A percentile compares a stretch with the other conserved stretches of the same genome.
These are phyloP conservation scores for Achaetomium macrosporum DNA, from an alignment of 2,329 filamentous ascomycete species.

Conservation along the genomic window DNA sequence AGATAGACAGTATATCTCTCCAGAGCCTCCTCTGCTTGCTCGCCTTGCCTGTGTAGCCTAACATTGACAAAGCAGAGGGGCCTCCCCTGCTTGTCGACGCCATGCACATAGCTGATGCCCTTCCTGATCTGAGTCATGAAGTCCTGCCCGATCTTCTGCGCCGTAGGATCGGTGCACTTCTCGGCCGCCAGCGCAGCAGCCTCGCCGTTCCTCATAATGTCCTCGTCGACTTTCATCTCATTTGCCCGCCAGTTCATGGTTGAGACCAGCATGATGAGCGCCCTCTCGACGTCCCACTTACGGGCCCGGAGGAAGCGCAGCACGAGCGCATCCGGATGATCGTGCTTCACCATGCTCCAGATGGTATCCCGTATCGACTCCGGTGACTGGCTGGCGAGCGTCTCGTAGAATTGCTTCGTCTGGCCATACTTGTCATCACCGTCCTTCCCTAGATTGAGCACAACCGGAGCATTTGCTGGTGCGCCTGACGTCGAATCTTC, in stretches of 20 bases:
- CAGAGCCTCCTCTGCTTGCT: conserved; percentile 74
- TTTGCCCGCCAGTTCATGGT: conserved; percentile 86
- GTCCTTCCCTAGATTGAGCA: conserved; percentile 36
- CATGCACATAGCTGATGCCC: conserved; percentile 92
- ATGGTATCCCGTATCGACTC: conserved; percentile 75
- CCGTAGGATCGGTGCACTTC: conserved; percentile 48
- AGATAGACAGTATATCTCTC: conserved; percentile 89
- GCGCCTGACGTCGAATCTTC: conserved; percentile 31
- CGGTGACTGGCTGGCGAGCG: conserved; percentile 68
- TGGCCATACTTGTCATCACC: conserved; percentile 84
- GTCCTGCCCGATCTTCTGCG: conserved; percentile 65
- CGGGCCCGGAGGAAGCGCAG: conserved; percentile 81
- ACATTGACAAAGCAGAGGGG: conserved; percentile 85
- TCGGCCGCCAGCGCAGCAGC: conserved; percentile 57
- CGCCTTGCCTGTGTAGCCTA: conserved; percentile 71
- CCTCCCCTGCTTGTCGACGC: conserved; percentile 73
- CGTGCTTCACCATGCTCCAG: conserved; percentile 93
- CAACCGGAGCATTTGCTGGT: conserved; percentile 22
- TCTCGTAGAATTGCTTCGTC: conserved; percentile 77
- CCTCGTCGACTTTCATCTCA: conserved; percentile 83
- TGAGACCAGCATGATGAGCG: conserved; percentile 87
- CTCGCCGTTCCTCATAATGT: conserved; percentile 76
- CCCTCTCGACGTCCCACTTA: conserved; percentile 93
- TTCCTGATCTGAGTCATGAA: conserved; percentile 79
- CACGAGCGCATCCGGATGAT: conserved; percentile 81